Evolutionary conservation across 208 protist species (phyloP).

Genomic region (Blechomonas ayalai): DNA sequence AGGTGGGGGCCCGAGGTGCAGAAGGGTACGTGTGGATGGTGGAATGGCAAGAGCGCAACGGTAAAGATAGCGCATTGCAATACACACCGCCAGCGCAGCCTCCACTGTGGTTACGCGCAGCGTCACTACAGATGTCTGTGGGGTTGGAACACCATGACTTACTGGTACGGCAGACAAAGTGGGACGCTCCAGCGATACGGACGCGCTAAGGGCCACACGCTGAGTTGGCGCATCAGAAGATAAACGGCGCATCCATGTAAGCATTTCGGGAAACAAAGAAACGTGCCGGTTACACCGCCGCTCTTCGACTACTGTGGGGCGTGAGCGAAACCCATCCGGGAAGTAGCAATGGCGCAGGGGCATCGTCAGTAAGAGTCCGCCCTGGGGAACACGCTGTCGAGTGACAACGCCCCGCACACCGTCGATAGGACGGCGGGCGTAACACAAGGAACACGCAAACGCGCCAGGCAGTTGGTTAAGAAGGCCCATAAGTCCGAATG

Average conservation of each 20-base stretch:
- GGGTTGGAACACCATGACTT: too few relatives aligned
- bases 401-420: constrained; percentile 60
- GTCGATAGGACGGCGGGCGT: constrained; percentile 20
- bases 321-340: constrained; percentile 4
- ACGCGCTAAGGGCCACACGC: constrained; percentile 27
- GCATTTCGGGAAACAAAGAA: constrained; percentile 53
- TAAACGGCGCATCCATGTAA: constrained; percentile 48
- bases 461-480: constrained; percentile 4
- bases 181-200: constrained; percentile 14
- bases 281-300: constrained; percentile 48
- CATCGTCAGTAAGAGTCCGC: constrained; percentile 41
- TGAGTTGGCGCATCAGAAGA: constrained; percentile 20
- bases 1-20: constrained; percentile 11
- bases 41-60: constrained; percentile 7
- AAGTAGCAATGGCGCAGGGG: constrained; percentile 58
- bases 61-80: constrained; percentile 60
- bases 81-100: constrained; percentile 40
- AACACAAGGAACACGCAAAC: constrained; percentile 17
- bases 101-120: constrained; percentile 65
- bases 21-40: background rate
- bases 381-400: constrained; percentile 13
- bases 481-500: background rate
- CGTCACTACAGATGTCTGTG: constrained; percentile 28
- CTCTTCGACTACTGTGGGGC: background rate
- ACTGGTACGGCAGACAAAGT: too few relatives aligned